A percentile compares a stretch with the other conserved stretches of the same genome.
These are phyloP conservation scores for Curvularia sp. DNA, from an alignment of 2,329 filamentous ascomycete species.

Conservation along the genomic window DNA sequence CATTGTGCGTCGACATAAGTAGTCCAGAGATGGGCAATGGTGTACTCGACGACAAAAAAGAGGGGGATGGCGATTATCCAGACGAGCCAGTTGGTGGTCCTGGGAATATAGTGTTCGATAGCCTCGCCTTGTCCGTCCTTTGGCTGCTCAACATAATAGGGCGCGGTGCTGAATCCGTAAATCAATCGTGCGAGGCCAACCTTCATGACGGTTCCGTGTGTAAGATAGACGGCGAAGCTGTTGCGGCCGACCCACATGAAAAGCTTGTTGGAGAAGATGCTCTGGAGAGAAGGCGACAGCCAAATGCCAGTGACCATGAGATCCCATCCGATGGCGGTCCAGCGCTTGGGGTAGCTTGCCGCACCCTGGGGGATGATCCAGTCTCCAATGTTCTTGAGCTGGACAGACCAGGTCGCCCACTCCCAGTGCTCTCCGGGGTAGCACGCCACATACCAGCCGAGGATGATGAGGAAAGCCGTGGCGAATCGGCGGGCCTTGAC, in stretches of 20 bases:
- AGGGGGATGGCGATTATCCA: constrained; percentile 55
- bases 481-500: constrained; percentile 51
- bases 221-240: constrained; percentile 63
- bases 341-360: constrained; percentile 52
- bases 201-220: constrained; percentile 61
- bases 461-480: constrained; percentile 49
- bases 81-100: constrained; percentile 48
- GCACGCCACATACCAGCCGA: constrained; percentile 58
- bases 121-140: constrained; percentile 49
- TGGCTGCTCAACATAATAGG: constrained; percentile 50
- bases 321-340: constrained; percentile 58
- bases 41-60: constrained; percentile 58
- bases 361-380: constrained; percentile 59
- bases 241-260: constrained; percentile 63
- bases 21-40: constrained; percentile 59
- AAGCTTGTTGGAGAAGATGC: constrained; percentile 57
- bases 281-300: constrained; percentile 58
- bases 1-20: constrained; percentile 60
- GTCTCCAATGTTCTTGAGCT: constrained; percentile 51
- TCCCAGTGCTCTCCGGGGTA: constrained; percentile 61
- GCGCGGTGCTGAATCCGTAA: constrained; percentile 58
- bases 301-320: constrained; percentile 60
- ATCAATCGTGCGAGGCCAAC: constrained; percentile 61
- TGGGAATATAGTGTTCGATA: constrained; percentile 53
- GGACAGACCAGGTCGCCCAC: constrained; percentile 58